Percentiles rank a stretch among this genome's conserved stretches.
Evolutionary conservation across 2,329 filamentous ascomycete species (phyloP).

Genomic region (Aspergillus intermedius): DNA sequence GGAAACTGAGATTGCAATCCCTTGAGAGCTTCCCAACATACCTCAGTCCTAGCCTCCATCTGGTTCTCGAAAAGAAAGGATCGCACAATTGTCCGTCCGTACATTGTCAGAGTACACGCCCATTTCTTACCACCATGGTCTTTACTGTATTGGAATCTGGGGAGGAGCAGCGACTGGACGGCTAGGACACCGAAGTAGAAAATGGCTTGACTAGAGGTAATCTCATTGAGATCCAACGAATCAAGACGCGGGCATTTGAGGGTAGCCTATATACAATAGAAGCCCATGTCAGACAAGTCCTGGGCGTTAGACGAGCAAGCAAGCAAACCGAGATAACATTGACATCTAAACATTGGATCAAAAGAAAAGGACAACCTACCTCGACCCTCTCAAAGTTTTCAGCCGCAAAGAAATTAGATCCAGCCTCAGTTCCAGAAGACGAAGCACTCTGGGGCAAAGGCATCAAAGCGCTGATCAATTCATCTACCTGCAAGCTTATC

Average conservation of each 20-base stretch:
- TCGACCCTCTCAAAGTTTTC: no score
- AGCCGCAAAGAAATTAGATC: no score
- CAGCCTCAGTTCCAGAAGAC: no score
- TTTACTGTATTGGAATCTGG: slow-evolving; percentile 18
- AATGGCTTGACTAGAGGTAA: slow-evolving; percentile 14
- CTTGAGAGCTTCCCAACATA: slow-evolving; percentile 22
- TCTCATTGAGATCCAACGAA: slow-evolving; percentile 2
- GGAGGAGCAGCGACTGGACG: slow-evolving; percentile 18
- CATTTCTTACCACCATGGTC: slow-evolving; percentile 11
- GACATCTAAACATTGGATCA: no score
- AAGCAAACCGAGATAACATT: no score
- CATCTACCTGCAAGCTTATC: no score
- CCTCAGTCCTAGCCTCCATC: slow-evolving; percentile 16
- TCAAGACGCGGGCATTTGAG: background rate
- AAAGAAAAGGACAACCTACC: no score
- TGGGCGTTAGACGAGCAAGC: no score
- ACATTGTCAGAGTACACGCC: slow-evolving; percentile 24
- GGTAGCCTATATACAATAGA: background rate
- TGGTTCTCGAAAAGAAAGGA: slow-evolving; percentile 7
- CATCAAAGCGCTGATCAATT: no score
- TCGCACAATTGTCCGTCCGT: slow-evolving; percentile 20
- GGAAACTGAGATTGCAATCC: slow-evolving; percentile 17
- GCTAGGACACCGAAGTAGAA: slow-evolving; percentile 29
- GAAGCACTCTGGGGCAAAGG: no score
- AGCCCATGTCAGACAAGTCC: no score